These are phyloP conservation scores for Tylopilus sp. DNA, from an alignment of 768 basidiomycete species.

Conservation along the genomic window DNA sequence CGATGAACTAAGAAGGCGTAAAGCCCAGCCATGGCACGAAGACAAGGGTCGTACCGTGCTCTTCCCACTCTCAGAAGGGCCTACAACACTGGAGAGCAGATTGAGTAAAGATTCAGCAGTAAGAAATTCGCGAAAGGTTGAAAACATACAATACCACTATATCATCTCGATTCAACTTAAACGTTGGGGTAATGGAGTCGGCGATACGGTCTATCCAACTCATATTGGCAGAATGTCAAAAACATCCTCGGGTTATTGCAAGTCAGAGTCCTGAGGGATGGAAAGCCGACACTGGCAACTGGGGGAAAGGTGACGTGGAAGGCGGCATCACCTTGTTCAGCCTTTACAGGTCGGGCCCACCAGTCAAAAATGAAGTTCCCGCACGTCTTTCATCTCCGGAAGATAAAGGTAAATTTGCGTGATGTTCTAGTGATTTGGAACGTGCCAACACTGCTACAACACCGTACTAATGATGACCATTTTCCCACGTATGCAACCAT, in stretches of 20 bases:
- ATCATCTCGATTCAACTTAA: slow-evolving; percentile 4
- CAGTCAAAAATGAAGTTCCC: too few species aligned
- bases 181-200: background rate
- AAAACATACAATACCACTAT: slow-evolving; percentile 21
- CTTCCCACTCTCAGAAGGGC: slow-evolving; percentile 21
- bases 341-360: too few species aligned
- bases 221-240: background rate
- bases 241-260: too few species aligned
- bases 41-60: slow-evolving; percentile 9
- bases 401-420: too few species aligned
- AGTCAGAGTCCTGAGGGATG: too few species aligned
- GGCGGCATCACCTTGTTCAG: too few species aligned
- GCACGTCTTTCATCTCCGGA: too few species aligned
- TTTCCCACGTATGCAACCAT: too few species aligned
- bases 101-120: background rate
- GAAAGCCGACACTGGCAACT: too few species aligned
- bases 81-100: slow-evolving; percentile 10
- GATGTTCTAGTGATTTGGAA: too few species aligned
- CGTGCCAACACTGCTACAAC: too few species aligned
- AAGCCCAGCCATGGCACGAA: background rate
- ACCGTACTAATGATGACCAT: too few species aligned
- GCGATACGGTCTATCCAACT: background rate
- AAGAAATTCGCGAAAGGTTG: background rate
- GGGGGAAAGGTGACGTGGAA: background rate
- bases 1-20: slow-evolving; percentile 7